Conservation (phyloP, 495 filamentous ascomycete genomes). For the Hyaloscypha bicolor region DNA sequence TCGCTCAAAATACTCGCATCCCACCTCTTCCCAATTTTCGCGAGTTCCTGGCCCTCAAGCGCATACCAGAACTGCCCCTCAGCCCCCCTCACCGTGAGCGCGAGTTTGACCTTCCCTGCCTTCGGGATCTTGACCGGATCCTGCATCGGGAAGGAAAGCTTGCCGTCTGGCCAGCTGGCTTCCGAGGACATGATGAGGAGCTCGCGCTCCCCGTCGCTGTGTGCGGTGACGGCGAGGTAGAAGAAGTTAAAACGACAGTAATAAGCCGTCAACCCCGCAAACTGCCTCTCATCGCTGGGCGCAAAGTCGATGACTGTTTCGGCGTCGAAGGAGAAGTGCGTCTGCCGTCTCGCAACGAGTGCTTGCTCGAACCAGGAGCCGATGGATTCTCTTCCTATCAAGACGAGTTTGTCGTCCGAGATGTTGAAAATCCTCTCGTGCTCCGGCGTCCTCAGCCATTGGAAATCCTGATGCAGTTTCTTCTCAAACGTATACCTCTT, state of each 20-base stretch:
- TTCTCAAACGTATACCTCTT: constrained; percentile 50
- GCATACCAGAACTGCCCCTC: constrained; percentile 55
- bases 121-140: constrained; percentile 48
- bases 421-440: constrained; percentile 52
- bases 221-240: constrained; percentile 57
- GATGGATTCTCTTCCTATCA: constrained; percentile 52
- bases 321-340: constrained; percentile 58
- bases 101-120: constrained; percentile 52
- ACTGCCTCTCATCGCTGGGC: constrained; percentile 55
- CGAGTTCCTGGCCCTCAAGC: constrained; percentile 42
- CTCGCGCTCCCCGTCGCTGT: constrained; percentile 54
- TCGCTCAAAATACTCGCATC: constrained; percentile 56
- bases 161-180: constrained; percentile 50
- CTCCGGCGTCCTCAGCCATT: constrained; percentile 59
- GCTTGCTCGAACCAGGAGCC: constrained; percentile 61
- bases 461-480: constrained; percentile 52
- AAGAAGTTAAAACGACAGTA: constrained; percentile 63
- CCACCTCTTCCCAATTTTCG: constrained; percentile 52
- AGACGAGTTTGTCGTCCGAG: constrained; percentile 40
- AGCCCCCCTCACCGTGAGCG: constrained; percentile 47
- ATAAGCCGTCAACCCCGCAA: constrained; percentile 57
- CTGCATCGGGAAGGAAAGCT: constrained; percentile 39
- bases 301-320: constrained; percentile 55
- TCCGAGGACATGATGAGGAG: constrained; percentile 53
- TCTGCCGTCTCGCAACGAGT: constrained; percentile 53